Percentiles rank a stretch among this genome's conserved stretches.
Evolutionary conservation across 202 grass and related monocot species (phyloP).

Genomic region (Setaria viridis): DNA sequence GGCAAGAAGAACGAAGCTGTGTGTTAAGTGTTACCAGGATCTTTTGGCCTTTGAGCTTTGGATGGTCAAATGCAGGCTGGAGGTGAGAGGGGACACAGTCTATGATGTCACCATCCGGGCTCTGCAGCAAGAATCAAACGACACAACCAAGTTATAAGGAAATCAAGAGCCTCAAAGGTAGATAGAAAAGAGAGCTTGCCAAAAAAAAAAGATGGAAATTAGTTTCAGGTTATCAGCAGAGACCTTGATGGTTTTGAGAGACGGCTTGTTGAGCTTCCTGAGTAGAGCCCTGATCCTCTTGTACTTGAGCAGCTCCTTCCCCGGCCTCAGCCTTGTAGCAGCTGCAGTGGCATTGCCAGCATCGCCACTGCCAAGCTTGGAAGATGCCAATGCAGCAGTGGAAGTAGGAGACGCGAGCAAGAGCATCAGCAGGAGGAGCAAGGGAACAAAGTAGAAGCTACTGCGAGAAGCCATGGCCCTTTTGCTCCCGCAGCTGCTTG

Average conservation of each 20-base stretch:
- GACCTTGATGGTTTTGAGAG: constrained; percentile 83
- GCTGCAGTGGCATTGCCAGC: constrained; percentile 31
- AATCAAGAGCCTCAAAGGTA: neutral
- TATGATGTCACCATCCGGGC: constrained; percentile 84
- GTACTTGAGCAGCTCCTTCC: constrained; percentile 51
- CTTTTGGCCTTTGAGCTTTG: constrained; percentile 66
- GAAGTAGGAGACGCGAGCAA: constrained; percentile 26
- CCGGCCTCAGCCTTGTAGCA: constrained; percentile 38
- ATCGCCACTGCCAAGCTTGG: neutral
- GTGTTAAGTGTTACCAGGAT: constrained; percentile 52
- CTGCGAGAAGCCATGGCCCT: constrained; percentile 43
- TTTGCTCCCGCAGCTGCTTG: constrained; percentile 38
- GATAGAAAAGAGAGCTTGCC: neutral
- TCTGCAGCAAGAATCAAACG: constrained; percentile 50
- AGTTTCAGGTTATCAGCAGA: neutral
- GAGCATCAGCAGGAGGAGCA: constrained; percentile 55
- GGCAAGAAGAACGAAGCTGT: neutral
- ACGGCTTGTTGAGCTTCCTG: constrained; percentile 75
- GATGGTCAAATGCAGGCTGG: constrained; percentile 85
- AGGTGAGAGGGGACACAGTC: constrained; percentile 87
- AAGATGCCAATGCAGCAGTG: constrained; percentile 36
- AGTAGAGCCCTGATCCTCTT: constrained; percentile 67
- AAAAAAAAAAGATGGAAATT: neutral
- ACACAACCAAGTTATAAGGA: neutral
- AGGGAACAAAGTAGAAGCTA: constrained; percentile 61